Evolutionary conservation across 148 eudicot species (phyloP).

Genomic region (Amaranthus cruentus): DNA sequence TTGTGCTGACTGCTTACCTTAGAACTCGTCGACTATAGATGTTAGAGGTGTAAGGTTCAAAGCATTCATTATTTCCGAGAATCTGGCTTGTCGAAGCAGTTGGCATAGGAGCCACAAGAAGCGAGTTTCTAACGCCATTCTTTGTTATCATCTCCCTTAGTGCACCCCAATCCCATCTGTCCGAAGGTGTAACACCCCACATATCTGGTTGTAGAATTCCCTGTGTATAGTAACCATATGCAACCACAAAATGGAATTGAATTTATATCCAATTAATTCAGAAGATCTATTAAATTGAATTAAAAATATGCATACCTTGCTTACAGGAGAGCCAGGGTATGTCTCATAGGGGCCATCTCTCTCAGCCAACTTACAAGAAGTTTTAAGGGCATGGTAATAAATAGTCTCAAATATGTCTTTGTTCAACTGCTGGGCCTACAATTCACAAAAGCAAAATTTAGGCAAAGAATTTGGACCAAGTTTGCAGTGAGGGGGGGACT

Average conservation of each 20-base stretch:
- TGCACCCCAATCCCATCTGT: conserved; percentile 80
- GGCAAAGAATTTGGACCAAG: not conserved
- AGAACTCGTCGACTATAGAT: conserved; percentile 90
- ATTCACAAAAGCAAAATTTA: not conserved
- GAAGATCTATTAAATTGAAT: not conserved
- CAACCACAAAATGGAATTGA: not conserved
- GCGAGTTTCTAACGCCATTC: conserved; percentile 87
- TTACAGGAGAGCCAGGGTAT: conserved; percentile 75
- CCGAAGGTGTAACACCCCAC: conserved; percentile 90
- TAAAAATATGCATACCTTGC: conserved; percentile 51
- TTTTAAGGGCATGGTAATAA: conserved; percentile 77
- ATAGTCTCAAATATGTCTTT: conserved; percentile 96
- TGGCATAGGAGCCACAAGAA: conserved; percentile 98
- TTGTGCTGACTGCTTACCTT: conserved; percentile 39
- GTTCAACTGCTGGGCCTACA: conserved; percentile 90
- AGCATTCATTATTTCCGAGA: conserved; percentile 95
- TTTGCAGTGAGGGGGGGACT: not conserved
- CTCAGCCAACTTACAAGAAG: conserved; percentile 81
- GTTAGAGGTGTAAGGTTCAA: conserved; percentile 97
- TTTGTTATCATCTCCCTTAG: conserved; percentile 61
- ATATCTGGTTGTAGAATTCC: conserved; percentile 95
- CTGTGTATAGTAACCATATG: conserved; percentile 30
- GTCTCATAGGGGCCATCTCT: conserved; percentile 87
- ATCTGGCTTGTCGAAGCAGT: conserved; percentile 98
- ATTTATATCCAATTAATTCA: not conserved